Conservation (phyloP, 2,329 filamentous ascomycete genomes). For the Fusarium sp. region DNA sequence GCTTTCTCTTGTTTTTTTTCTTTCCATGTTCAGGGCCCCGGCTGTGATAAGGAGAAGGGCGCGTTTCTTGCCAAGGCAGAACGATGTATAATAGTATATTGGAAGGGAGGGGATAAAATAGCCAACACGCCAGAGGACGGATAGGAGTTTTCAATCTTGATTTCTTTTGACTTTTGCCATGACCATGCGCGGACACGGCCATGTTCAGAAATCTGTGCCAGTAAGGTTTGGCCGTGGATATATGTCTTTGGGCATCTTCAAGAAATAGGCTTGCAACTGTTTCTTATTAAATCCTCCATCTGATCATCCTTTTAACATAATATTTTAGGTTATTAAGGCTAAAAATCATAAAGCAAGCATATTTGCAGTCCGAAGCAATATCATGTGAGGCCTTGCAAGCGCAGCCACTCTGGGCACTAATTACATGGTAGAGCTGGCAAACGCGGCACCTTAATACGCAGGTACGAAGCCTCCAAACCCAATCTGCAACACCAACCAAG, state of each 20-base stretch:
- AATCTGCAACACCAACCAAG: background rate
- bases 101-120: slow-evolving; percentile 26
- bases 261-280: background rate
- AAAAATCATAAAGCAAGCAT: background rate
- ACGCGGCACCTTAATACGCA: background rate
- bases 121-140: slow-evolving; percentile 27
- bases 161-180: slow-evolving; percentile 8
- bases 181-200: background rate
- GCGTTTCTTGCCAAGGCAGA: slow-evolving; percentile 21
- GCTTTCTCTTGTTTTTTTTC: background rate
- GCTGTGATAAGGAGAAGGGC: slow-evolving; percentile 38
- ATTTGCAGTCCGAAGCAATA: background rate
- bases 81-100: slow-evolving; percentile 36
- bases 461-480: background rate
- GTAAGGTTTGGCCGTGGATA: background rate
- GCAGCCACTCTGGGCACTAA: background rate
- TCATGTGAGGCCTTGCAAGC: background rate
- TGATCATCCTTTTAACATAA: background rate
- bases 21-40: slow-evolving; percentile 21
- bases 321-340: background rate
- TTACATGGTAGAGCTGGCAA: background rate
- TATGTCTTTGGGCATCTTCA: background rate
- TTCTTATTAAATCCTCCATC: background rate
- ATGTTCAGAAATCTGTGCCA: background rate
- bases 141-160: slow-evolving; percentile 42